Conservation (phyloP, 257 asterid species). For the Solanum bulbocastanum region DNA sequence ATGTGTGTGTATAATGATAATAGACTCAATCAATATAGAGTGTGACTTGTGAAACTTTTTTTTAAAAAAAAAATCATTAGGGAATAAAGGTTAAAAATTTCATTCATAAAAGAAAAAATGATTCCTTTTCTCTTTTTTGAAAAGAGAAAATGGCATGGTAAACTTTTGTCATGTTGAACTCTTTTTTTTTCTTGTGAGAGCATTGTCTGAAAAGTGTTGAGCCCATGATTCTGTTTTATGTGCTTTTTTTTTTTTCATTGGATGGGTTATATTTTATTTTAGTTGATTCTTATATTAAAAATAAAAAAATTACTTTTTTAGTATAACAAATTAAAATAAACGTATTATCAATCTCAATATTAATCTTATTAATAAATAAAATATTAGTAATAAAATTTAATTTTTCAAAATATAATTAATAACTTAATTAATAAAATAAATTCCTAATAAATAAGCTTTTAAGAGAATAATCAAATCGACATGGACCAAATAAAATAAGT, state of each 20-base stretch:
- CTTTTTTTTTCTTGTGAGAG: neutral
- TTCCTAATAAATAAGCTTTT: no score
- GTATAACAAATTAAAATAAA: neutral
- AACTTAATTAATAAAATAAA: no score
- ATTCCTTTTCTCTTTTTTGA: neutral
- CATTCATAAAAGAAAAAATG: neutral
- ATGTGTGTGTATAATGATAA: no score
- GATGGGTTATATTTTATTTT: neutral
- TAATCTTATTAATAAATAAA: neutral
- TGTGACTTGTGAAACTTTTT: neutral
- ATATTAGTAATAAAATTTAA: neutral
- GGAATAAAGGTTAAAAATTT: neutral
- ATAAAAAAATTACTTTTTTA: neutral
- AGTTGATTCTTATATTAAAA: neutral
- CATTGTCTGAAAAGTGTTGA: neutral
- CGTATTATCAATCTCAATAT: neutral
- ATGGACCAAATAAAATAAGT: neutral
- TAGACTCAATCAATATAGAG: no score
- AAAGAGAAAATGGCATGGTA: neutral
- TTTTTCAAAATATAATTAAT: no score
- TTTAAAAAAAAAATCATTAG: no score
- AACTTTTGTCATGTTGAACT: neutral
- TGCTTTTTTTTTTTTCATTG: neutral
- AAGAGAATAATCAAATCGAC: no score
- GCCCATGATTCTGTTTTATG: neutral